Base-by-base conservation (phyloP, 176 grass and related monocot genomes). In the Aegilops longissima region DNA sequence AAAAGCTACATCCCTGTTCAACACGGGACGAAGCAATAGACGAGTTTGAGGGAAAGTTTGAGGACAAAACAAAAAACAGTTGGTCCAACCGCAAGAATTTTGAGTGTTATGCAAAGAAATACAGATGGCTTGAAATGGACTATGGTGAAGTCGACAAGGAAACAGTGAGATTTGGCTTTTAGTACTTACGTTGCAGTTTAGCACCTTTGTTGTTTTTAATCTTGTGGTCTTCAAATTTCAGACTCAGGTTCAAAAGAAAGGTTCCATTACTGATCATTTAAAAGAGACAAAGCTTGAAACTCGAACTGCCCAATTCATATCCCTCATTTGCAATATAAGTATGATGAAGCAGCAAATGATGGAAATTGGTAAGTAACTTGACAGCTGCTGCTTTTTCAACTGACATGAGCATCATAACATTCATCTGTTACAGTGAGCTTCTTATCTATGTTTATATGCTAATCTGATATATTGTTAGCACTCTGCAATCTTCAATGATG, bases 271-370 rank as follows among this genome's bases (percentile, higher is more conserved):
- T 77, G 84, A 85, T 82, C 88, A 84, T 82, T 87, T 86, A 80
- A 94, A 84, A 89, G 83, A 86, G 65, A 95, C 96, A 75, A 94
- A 95, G 83, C 91, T 98, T 80, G 96, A 98, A 82, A 80, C 78
- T 51, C 77, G 80, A 76, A 92, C 92, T 86, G 91, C 92, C 6
- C 79, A 92, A 24, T 98, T 98, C 90, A 89, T 98, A 76, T 98
- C 96, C 30, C 82, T 98, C 74, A 92, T 98, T 56, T 98, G 93
- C 84, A 94, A 94, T 87, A 92, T 98, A 67, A 90, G 81, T 86
- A 98, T 98, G 96, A 95, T 98, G 96, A 98, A 91, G 81, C 96
- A 98, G 64, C 96, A 98, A 92, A 98, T 98, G 96, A 88, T 94
- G 86, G 96, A 98, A 93, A 98, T 98, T 86, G 96, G 96, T 94